These are phyloP conservation scores for Uronychia setigera DNA, from an alignment of 73 alveolate species.

Conservation along the genomic window DNA sequence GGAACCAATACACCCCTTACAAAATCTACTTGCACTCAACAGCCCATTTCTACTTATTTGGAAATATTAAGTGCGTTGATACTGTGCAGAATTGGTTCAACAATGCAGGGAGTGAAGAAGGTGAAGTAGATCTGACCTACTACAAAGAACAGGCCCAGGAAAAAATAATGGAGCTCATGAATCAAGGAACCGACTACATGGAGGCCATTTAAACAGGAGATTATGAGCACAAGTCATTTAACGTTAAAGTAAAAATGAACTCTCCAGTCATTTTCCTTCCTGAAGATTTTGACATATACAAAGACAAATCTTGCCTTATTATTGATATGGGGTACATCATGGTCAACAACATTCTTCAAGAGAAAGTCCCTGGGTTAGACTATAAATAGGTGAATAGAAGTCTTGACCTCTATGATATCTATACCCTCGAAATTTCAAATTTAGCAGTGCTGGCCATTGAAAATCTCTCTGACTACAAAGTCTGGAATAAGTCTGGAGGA, in stretches of 20 bases:
- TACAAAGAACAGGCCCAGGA: slow-evolving; percentile 57
- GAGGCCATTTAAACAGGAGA: slow-evolving; percentile 14
- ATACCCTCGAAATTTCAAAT: slow-evolving; percentile 18
- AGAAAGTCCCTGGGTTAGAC: slow-evolving; percentile 15
- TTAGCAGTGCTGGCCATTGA: slow-evolving; percentile 16
- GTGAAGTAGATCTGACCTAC: slow-evolving; percentile 33
- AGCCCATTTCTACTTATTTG: slow-evolving; percentile 21
- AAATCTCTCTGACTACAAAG: slow-evolving; percentile 21
- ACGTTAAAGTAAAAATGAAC: slow-evolving; percentile 33
- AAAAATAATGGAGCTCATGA: slow-evolving; percentile 36
- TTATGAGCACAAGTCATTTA: slow-evolving; percentile 20
- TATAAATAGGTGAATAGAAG: slow-evolving; percentile 34
- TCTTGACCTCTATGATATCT: slow-evolving; percentile 46
- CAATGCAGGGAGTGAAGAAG: slow-evolving; percentile 23
- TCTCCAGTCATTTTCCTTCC: slow-evolving; percentile 70
- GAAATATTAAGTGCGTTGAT: slow-evolving; percentile 18
- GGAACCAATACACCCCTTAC: slow-evolving; percentile 4
- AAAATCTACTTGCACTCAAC: background rate
- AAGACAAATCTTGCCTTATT: slow-evolving; percentile 36
- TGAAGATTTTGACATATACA: slow-evolving; percentile 8
- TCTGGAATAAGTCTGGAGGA: slow-evolving; percentile 13
- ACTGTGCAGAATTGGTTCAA: slow-evolving; percentile 14
- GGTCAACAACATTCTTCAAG: slow-evolving; percentile 14
- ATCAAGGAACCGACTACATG: slow-evolving; percentile 49
- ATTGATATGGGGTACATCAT: slow-evolving; percentile 46